Evolutionary conservation across 202 grass and related monocot species (phyloP).

Genomic region (Eragrostis tef): DNA sequence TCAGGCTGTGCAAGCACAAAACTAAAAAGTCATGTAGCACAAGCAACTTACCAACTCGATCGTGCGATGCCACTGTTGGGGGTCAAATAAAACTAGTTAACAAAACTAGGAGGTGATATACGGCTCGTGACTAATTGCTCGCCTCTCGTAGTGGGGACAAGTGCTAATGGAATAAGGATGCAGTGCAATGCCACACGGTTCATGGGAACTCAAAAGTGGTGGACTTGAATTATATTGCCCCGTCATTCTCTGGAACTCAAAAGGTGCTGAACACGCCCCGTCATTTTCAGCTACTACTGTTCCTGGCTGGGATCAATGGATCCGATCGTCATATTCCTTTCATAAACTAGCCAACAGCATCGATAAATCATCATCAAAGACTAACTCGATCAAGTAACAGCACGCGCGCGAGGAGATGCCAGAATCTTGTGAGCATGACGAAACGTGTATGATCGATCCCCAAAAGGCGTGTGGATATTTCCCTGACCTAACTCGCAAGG

Average conservation of each 20-base stretch:
- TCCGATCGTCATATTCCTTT: background rate
- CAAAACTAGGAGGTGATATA: background rate
- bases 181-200: background rate
- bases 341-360: background rate
- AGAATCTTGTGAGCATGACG: too few relatives aligned
- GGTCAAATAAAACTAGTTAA: background rate
- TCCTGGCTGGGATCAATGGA: background rate
- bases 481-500: background rate
- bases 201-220: background rate
- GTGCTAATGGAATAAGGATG: background rate
- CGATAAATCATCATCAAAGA: background rate
- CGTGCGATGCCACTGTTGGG: too few relatives aligned
- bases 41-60: too few relatives aligned
- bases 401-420: too few relatives aligned
- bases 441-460: too few relatives aligned
- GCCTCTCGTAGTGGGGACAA: background rate
- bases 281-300: background rate
- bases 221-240: too few relatives aligned
- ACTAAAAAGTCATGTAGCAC: too few relatives aligned
- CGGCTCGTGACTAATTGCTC: background rate
- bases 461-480: background rate
- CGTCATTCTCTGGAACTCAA: background rate
- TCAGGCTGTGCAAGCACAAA: too few relatives aligned
- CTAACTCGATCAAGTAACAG: too few relatives aligned
- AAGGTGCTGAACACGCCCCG: background rate